Evolutionary conservation across 1,284 basidiomycete genomes (phyloP).

Genomic region (Tilletia setariae): DNA sequence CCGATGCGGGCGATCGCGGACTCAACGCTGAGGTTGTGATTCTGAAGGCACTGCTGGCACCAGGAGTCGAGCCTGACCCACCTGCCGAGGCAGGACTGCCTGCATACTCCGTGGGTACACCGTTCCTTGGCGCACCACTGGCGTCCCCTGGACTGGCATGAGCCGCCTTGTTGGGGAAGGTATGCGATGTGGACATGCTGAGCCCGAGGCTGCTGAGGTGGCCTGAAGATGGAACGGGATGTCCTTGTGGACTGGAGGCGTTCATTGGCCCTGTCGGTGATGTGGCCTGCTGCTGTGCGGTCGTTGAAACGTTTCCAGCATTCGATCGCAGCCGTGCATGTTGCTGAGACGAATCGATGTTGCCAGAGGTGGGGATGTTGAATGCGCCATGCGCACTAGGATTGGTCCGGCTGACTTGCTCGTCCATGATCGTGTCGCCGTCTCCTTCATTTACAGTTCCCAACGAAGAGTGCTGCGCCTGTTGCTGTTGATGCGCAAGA

Average conservation of each 20-base stretch:
- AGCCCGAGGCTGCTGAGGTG: neutral
- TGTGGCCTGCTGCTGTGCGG: neutral
- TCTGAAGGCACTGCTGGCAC: neutral
- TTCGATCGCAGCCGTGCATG: neutral
- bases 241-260: neutral
- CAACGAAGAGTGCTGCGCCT: neutral
- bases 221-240: neutral
- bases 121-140: neutral
- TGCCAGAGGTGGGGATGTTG: neutral
- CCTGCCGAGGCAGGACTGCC: neutral
- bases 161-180: constrained; percentile 4
- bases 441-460: neutral
- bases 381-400: neutral
- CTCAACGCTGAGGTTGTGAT: neutral
- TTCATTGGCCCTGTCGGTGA: neutral
- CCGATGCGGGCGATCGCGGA: neutral
- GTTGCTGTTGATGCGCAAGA: no score
- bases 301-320: neutral
- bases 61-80: neutral
- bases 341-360: neutral
- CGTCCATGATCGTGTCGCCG: constrained; percentile 1
- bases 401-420: neutral
- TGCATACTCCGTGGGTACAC: neutral
- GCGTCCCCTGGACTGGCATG: neutral
- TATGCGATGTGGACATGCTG: neutral